A percentile compares a stretch with the other conserved stretches of the same genome.
phyloP scores from a whole-genome alignment of 306 rosid genomes.

The Astragalus membranaceus region DNA sequence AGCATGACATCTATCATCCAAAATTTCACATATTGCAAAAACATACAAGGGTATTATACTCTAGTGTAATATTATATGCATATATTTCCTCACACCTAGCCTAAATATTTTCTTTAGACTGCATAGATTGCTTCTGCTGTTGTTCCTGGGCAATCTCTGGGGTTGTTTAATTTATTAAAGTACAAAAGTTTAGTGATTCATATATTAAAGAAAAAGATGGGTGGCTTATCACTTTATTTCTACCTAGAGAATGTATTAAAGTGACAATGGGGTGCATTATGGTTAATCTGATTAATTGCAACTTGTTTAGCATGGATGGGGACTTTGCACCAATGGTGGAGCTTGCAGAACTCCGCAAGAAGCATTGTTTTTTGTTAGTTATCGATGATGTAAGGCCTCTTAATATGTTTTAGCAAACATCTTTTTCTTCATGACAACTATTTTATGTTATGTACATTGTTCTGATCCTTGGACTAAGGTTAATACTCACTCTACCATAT shows the following conservation, averaged over 20 bases:
- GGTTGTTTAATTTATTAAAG: no score
- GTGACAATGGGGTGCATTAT: background rate
- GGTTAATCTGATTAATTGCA: constrained; percentile 29
- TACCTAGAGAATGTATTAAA: background rate
- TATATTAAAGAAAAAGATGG: background rate
- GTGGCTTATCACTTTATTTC: background rate
- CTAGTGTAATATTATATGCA: background rate
- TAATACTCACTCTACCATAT: no score
- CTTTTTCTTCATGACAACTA: no score
- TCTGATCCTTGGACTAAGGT: no score
- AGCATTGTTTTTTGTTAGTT: constrained; percentile 71
- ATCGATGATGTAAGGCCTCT: constrained; percentile 77
- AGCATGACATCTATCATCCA: no score
- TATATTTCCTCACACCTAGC: background rate
- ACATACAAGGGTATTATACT: no score
- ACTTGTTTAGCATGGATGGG: constrained; percentile 99
- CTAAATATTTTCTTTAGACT: background rate
- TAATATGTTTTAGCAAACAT: constrained; percentile 18
- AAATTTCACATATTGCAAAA: no score
- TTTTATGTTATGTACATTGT: background rate
- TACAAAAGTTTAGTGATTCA: no score
- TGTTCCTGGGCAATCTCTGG: no score
- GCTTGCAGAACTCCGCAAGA: constrained; percentile 69
- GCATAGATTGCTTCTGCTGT: no score
- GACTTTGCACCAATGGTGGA: constrained; percentile 84